Conservation (phyloP, 192 early-diverging fungal genomes). For the Coemansia sp. region DNA sequence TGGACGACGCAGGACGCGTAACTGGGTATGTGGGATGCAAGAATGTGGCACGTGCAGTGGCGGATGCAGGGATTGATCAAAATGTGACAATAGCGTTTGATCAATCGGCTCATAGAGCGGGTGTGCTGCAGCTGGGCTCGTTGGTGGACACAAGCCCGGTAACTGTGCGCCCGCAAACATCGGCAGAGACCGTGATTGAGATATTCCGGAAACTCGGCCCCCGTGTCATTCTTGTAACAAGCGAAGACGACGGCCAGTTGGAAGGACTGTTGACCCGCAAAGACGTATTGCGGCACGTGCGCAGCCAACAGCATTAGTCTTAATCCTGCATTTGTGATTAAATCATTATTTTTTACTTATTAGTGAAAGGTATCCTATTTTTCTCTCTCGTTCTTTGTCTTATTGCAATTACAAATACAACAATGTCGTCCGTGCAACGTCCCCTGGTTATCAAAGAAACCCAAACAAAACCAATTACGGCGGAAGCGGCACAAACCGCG, state of each 20-base stretch:
- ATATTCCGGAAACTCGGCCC: constrained; percentile 85
- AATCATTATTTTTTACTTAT: not conserved
- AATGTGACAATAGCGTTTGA: not conserved
- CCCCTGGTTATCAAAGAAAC: constrained; percentile 37
- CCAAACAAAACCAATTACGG: constrained; percentile 10
- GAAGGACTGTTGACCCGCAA: constrained; percentile 75
- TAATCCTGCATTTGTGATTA: not conserved
- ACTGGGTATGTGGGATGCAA: constrained; percentile 71
- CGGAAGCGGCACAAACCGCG: constrained; percentile 5
- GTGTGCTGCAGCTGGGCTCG: not conserved
- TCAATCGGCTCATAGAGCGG: not conserved
- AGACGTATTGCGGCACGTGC: constrained; percentile 59
- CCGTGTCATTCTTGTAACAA: constrained; percentile 67
- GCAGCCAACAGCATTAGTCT: constrained; percentile 4
- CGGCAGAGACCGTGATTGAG: constrained; percentile 74
- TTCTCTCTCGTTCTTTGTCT: constrained; percentile 3
- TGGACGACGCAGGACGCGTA: constrained; percentile 64
- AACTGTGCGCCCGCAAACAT: constrained; percentile 66
- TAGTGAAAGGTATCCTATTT: not conserved
- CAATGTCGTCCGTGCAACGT: constrained; percentile 18
- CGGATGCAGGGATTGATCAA: not conserved
- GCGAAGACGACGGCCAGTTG: constrained; percentile 60
- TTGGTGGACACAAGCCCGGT: constrained; percentile 63
- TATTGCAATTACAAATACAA: not conserved
- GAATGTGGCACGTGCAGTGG: constrained; percentile 19